Percentiles rank a stretch among this genome's conserved stretches.
phyloP scores from a whole-genome alignment of 306 rosid genomes.

The Ochetophila trinervis region DNA sequence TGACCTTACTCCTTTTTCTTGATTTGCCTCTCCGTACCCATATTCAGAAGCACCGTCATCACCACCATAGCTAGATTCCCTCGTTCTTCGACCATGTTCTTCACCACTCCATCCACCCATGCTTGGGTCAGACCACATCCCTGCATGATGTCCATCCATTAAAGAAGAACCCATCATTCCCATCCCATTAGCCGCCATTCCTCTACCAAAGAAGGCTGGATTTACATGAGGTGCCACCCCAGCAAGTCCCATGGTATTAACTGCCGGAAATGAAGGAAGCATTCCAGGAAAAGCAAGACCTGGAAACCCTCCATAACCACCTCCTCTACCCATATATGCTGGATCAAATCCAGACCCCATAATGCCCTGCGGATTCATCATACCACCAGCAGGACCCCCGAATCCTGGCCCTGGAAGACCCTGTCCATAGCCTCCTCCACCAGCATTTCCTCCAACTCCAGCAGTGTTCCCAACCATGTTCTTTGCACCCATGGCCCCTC shows the following conservation, averaged over 20 bases:
- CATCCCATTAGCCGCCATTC: slow-evolving; percentile 44
- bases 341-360: slow-evolving; percentile 55
- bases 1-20: slow-evolving; percentile 34
- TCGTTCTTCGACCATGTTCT: slow-evolving; percentile 36
- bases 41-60: slow-evolving; percentile 50
- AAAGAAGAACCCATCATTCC: slow-evolving; percentile 46
- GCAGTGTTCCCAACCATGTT: slow-evolving; percentile 34
- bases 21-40: slow-evolving; percentile 41
- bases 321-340: slow-evolving; percentile 48
- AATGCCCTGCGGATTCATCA: slow-evolving; percentile 48
- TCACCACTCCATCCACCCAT: slow-evolving; percentile 51
- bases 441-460: slow-evolving; percentile 31
- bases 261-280: slow-evolving; percentile 44
- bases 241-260: slow-evolving; percentile 36
- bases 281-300: slow-evolving; percentile 47
- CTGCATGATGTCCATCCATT: slow-evolving; percentile 41
- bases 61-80: slow-evolving; percentile 49
- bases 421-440: slow-evolving; percentile 45
- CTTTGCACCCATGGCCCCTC: slow-evolving; percentile 40
- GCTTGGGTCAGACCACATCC: slow-evolving; percentile 47
- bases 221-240: slow-evolving; percentile 57
- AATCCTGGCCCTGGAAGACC: slow-evolving; percentile 37
- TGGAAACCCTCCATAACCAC: slow-evolving; percentile 48
- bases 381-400: slow-evolving; percentile 37
- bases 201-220: slow-evolving; percentile 55